Conservation (phyloP, 306 rosid genomes). For the Gleditsia sinensis region DNA sequence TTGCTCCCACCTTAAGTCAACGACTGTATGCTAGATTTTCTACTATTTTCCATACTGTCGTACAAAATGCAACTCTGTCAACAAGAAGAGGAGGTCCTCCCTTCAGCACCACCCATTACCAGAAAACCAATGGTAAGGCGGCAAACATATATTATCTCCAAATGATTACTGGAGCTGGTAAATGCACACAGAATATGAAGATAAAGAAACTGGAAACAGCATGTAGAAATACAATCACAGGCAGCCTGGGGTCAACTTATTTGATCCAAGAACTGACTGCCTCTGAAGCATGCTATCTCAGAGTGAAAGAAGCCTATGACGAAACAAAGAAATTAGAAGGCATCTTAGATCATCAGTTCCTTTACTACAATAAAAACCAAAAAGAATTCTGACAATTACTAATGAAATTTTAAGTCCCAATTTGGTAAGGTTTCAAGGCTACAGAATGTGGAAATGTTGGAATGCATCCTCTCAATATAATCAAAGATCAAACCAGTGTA, state of each 20-base stretch:
- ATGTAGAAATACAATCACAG: not conserved
- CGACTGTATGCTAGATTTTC: too few relatives aligned
- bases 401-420: conserved; percentile 18
- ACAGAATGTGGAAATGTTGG: conserved; percentile 39
- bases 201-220: not conserved
- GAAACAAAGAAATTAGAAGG: conserved; percentile 1
- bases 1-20: too few relatives aligned
- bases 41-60: too few relatives aligned
- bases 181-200: not conserved
- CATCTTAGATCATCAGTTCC: conserved; percentile 13
- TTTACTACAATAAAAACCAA: not conserved
- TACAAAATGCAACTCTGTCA: too few relatives aligned
- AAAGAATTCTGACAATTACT: conserved; percentile 30
- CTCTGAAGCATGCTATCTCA: conserved; percentile 10
- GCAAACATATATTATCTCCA: too few relatives aligned
- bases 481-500: conserved; percentile 51
- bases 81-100: too few relatives aligned
- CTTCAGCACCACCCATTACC: too few relatives aligned
- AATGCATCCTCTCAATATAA: conserved; percentile 47
- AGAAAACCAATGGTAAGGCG: too few relatives aligned
- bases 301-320: not conserved
- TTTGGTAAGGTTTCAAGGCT: conserved; percentile 38
- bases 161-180: not conserved
- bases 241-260: not conserved
- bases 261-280: not conserved